Base-by-base conservation (phyloP, 228 moss, liverwort and hornwort species). In the Sphagnum magellanicum region DNA sequence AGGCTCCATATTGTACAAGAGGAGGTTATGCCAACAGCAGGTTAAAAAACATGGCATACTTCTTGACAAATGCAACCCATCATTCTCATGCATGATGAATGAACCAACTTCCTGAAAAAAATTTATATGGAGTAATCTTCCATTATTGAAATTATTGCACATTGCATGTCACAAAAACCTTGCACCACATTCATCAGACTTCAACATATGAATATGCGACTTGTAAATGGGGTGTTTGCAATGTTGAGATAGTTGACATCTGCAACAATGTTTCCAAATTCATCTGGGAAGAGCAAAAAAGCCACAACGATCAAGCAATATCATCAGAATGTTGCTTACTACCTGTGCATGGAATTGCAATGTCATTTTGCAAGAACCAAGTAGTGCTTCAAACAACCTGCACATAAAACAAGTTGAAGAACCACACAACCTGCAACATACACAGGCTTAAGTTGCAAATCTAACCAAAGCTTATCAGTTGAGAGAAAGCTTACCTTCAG, bases 191-290 rank as follows among this genome's bases (percentile, higher is more conserved):
- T 32, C 32, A 32, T 32, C 32, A 32, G 32, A 32, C 64, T 46
- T 67, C 62, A 98, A 71, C 98, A 98, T 53, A 98, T 74, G 59
- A 89, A 98, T 57, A 98, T 68, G 49, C 83, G 78, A 5, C 75
- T 67, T 74, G 84, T 89, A 16, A 75, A 69, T 10, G 79, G 16
- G 16, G 69, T 81, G 10, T 81, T 78, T 61, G 67, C 76, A 53
- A 90, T 75, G 70, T 89, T 87, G 74, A 98, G 83, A 71, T 93
- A 98, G 81, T 98, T 98, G 51, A 98, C 75, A 63, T 98, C 98
- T 16, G 90, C 79, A 71, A 93, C 90, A 67, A 84, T 79, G 53
- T 85, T 74, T 53, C 98, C 98, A 72, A 98, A 91, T 72, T 92
- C 93, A 74, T 89, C 90, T 92, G 83, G 64, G 32, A 64, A 64